Conservation (phyloP, 225 moss, liverwort and hornwort species). For the Thuidium tamariscinum region DNA sequence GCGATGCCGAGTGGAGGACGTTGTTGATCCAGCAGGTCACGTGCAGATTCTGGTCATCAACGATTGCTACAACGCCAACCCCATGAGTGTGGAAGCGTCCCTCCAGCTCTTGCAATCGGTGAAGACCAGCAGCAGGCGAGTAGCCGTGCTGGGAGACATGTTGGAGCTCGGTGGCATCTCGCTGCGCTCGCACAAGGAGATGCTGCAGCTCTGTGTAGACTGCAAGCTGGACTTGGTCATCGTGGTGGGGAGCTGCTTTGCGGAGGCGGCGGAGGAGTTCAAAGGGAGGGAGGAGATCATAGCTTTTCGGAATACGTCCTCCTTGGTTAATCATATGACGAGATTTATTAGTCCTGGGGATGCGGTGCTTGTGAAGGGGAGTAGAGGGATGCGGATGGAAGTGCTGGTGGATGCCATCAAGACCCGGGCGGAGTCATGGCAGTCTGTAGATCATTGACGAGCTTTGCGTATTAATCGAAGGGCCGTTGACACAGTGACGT, state of each 20-base stretch:
- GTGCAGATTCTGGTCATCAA: slow-evolving; percentile 43
- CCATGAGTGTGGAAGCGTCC: slow-evolving; percentile 54
- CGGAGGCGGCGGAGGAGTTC: slow-evolving; percentile 30
- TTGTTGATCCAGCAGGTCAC: slow-evolving; percentile 22
- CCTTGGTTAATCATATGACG: slow-evolving; percentile 27
- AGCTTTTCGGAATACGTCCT: slow-evolving; percentile 24
- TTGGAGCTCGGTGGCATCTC: slow-evolving; percentile 67
- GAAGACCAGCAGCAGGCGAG: slow-evolving; percentile 17
- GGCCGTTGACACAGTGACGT: too few relatives aligned
- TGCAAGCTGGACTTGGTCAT: slow-evolving; percentile 44
- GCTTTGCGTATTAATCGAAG: neutral
- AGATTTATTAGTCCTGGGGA: slow-evolving; percentile 53
- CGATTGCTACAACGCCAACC: slow-evolving; percentile 89
- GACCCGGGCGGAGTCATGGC: slow-evolving; percentile 23
- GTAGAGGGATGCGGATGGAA: slow-evolving; percentile 87
- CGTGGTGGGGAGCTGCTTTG: slow-evolving; percentile 62
- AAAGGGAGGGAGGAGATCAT: slow-evolving; percentile 16
- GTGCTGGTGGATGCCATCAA: slow-evolving; percentile 58
- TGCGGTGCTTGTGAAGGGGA: slow-evolving; percentile 85
- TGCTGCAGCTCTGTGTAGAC: slow-evolving; percentile 48
- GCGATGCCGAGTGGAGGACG: slow-evolving; percentile 45
- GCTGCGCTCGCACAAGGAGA: slow-evolving; percentile 44
- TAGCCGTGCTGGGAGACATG: slow-evolving; percentile 91
- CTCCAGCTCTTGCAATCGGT: slow-evolving; percentile 52
- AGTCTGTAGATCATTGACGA: neutral